Evolutionary conservation across 495 filamentous ascomycete genomes (phyloP).

Genomic region (Penicillium tannophilum): DNA sequence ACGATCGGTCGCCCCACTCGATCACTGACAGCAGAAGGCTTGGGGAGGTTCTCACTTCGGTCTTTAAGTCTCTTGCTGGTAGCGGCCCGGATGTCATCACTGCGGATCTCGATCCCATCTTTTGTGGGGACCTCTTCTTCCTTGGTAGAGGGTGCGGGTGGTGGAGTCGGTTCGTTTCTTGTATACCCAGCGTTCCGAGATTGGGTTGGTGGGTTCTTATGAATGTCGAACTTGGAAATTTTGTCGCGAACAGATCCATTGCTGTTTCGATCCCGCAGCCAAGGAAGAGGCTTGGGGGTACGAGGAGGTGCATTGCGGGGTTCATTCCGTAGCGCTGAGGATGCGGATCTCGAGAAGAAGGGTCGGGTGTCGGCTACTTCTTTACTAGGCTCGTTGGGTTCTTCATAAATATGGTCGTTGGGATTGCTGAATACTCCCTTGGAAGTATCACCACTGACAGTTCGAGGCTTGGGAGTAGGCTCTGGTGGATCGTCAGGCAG

Average conservation of each 20-base stretch:
- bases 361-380: conserved; percentile 35
- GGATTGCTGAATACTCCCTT: conserved; percentile 55
- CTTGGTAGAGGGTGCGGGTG: conserved; percentile 25
- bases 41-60: conserved; percentile 81
- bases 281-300: conserved; percentile 45
- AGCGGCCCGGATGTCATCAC: conserved; percentile 84
- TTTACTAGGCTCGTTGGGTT: conserved; percentile 56
- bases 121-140: conserved; percentile 50
- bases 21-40: conserved; percentile 83
- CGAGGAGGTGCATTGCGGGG: conserved; percentile 61
- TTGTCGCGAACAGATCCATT: conserved; percentile 52
- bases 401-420: conserved; percentile 87
- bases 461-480: conserved; percentile 33
- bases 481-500: conserved; percentile 21
- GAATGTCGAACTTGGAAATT: conserved; percentile 69
- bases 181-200: conserved; percentile 74
- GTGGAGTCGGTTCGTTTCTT: conserved; percentile 54
- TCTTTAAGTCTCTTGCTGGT: conserved; percentile 88
- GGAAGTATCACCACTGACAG: conserved; percentile 41
- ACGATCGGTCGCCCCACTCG: conserved; percentile 85
- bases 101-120: conserved; percentile 77
- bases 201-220: conserved; percentile 75
- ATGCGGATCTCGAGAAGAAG: conserved; percentile 41
- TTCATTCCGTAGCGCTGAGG: conserved; percentile 54
- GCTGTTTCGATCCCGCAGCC: conserved; percentile 32